Evolutionary conservation across 441 rosid species (phyloP), one percentile per base, ranked within the genome.

Genomic region (Codiaeum variegatum): DNA sequence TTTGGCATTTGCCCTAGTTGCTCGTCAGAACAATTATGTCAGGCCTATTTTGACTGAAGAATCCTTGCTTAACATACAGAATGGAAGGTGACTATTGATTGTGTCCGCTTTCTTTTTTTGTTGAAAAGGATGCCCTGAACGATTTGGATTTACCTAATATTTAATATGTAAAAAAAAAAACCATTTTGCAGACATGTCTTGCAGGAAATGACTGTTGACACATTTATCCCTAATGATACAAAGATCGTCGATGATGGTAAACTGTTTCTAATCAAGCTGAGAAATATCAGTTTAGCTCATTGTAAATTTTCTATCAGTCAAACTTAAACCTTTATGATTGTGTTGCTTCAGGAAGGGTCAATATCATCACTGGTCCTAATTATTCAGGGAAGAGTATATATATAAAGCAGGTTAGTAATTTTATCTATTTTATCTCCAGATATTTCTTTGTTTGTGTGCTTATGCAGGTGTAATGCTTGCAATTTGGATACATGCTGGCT

Each of bases 161-260:
- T 72, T 70, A 71, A 38, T 38, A 38, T 38, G 42, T 38, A 38
- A 38, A 38, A 38, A 38, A 36, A 67, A 38, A 38, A 36, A 67
- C 34, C n/a, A 47, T 73, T 78, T 73, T 75, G 54, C 90, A 95
- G 99, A 76, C 99, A 95, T 82, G 86, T 90, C 84, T 88, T 95
- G 90, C 99, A 95, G 87, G 99, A 95, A 87, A 90, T 95, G 97
- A 87, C 93, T 0, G 97, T 95, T 12, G 95, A 92, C 86, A 91
- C 98, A 44, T 95, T 92, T 81, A 91, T 95, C 77, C 99, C 99
- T 0, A 95, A 95, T 75, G 91, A 93, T 83, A 91, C 96, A 58
- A 88, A 81, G 78, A 81, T 91, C 76, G 73, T 76, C 71, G 80
- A 80, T 54, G 88, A 86, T 75, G 96, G 98, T 95, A 79, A 77